Evolutionary conservation across 768 basidiomycete genomes (phyloP), one percentile per base, ranked within the genome.

Genomic region (Suillus cothurnatus): DNA sequence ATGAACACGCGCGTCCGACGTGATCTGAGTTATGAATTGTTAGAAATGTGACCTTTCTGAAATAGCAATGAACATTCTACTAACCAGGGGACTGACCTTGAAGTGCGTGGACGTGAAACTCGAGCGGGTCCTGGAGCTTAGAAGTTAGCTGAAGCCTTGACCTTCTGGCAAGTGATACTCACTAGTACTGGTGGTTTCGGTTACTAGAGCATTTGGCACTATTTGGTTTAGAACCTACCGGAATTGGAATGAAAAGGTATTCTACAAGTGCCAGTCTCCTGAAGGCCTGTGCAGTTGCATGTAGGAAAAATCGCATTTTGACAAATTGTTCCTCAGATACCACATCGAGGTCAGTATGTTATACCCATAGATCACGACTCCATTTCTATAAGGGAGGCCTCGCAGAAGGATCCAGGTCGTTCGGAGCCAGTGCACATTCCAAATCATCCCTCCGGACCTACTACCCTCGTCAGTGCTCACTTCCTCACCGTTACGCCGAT

Each of bases 301-400:
- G 66, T 66, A 57, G 63, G 67, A 39, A 59, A 59, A 41, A 31
- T 14, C 39, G 19, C 39, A 26, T 59, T 41, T 39, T 11, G 39
- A 41, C 6, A 28, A 41, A 36, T 21, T 19, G 26, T 28, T 43
- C 12, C 39, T 28, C 58, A 26, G 28, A 41, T 19, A 41, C 28
- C 26, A 41, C 19, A 34, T 62, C 63, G 55, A 56, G 43, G 66
- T 52, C 17, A 45, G 32, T 36, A 11, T 38, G 58, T 59, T 21
- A 59, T 59, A 59, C 66, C 67, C 47, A 63, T 76, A 63, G 70
- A 73, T 58, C 67, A 68, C 31, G 69, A 73, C 32, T 56, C 66
- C 31, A 61, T 79, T 50, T 68, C 67, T 32, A 70, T 72, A 12
- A 59, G 67, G 50, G 78, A 78, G 60, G 68, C 71, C 12, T 64